Evolutionary conservation across 2,329 filamentous ascomycete species (phyloP).

Genomic region (Malbranchea cinnamomea): DNA sequence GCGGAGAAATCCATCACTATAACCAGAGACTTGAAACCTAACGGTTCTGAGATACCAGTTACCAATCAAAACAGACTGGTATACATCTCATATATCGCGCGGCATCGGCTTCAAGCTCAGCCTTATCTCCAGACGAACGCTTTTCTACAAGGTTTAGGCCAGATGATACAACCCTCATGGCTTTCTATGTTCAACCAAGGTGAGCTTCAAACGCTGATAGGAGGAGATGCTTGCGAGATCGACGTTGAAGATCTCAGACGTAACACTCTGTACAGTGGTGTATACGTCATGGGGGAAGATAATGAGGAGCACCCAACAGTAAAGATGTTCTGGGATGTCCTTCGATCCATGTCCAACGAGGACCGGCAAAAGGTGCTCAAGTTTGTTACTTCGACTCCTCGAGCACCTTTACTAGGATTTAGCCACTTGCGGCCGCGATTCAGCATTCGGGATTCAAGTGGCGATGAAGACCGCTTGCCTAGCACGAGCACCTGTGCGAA

Average conservation of each 20-base stretch:
- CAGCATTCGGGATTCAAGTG: slow-evolving; percentile 71
- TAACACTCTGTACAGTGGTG: slow-evolving; percentile 75
- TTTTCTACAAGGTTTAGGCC: slow-evolving; percentile 71
- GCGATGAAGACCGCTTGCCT: slow-evolving; percentile 62
- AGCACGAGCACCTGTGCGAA: slow-evolving; percentile 97
- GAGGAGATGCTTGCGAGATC: slow-evolving; percentile 73
- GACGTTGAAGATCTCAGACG: slow-evolving; percentile 71
- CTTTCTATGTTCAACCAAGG: slow-evolving; percentile 97
- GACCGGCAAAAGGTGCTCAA: slow-evolving; percentile 79
- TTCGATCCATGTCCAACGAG: slow-evolving; percentile 57
- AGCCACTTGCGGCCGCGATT: slow-evolving; percentile 71
- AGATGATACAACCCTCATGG: slow-evolving; percentile 86
- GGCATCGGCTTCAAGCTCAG: slow-evolving; percentile 71
- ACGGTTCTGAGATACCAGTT: slow-evolving; percentile 62
- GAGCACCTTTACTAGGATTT: slow-evolving; percentile 82
- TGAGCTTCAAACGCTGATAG: slow-evolving; percentile 84
- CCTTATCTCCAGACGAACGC: slow-evolving; percentile 68
- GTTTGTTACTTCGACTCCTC: slow-evolving; percentile 86
- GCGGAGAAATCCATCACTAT: slow-evolving; percentile 20
- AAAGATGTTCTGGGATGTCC: slow-evolving; percentile 79
- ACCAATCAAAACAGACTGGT: slow-evolving; percentile 84
- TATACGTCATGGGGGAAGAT: slow-evolving; percentile 84
- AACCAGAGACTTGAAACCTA: slow-evolving; percentile 60
- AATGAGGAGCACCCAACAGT: slow-evolving; percentile 72
- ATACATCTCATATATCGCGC: slow-evolving; percentile 87